These are phyloP conservation scores for Gypsophila paniculata DNA, from an alignment of 179 eudicot genomes.

Conservation along the genomic window DNA sequence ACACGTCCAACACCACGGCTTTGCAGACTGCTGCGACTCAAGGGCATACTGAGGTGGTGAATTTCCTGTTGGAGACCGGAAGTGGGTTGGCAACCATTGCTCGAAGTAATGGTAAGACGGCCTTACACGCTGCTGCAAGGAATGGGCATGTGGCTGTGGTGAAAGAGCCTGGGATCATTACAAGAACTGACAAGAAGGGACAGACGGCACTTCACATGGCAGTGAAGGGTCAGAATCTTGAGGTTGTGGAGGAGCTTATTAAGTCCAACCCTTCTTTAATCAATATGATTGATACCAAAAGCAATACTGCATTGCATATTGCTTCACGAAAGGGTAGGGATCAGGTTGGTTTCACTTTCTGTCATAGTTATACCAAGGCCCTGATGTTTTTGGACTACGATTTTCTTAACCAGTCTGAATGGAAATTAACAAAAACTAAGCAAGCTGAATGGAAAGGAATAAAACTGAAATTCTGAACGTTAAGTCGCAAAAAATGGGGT, in stretches of 20 bases:
- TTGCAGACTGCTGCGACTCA: constrained; percentile 89
- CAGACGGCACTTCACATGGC: constrained; percentile 98
- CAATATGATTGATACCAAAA: constrained; percentile 68
- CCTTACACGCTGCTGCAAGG: constrained; percentile 80
- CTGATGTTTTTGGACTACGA: no score
- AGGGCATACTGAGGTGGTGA: constrained; percentile 76
- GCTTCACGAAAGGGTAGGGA: constrained; percentile 71
- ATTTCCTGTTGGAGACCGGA: constrained; percentile 58
- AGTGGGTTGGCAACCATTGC: constrained; percentile 73
- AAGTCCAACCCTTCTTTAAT: constrained; percentile 51
- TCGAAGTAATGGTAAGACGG: constrained; percentile 88
- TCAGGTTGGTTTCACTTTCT: constrained; percentile 42
- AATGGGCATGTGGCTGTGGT: constrained; percentile 79
- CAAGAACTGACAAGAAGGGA: constrained; percentile 74
- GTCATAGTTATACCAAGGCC: no score
- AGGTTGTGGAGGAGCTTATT: constrained; percentile 68
- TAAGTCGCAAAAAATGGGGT: no score
- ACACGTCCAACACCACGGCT: constrained; percentile 75
- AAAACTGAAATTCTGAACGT: no score
- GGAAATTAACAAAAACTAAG: no score
- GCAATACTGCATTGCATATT: constrained; percentile 73
- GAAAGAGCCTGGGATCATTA: constrained; percentile 50
- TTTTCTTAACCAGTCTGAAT: no score
- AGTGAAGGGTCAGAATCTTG: constrained; percentile 76
- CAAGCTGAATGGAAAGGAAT: no score